Conservation (phyloP, 495 filamentous ascomycete genomes). For the Rhizodiscina lignyota region DNA sequence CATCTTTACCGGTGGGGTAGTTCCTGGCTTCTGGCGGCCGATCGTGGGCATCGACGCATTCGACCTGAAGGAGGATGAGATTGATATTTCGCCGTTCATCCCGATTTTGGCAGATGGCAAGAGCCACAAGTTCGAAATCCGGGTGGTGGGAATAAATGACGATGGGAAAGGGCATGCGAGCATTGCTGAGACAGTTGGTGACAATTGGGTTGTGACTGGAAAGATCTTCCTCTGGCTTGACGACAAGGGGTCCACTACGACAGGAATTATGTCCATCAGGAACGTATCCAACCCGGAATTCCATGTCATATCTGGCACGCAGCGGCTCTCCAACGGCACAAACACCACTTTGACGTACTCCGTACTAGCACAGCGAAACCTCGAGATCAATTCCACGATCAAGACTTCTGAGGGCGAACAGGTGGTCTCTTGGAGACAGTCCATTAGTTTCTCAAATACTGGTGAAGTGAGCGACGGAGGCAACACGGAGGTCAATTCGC, state of each 20-base stretch:
- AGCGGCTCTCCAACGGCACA: conserved; percentile 28
- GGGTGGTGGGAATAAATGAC: conserved; percentile 46
- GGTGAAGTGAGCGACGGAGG: conserved; percentile 42
- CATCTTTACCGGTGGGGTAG: conserved; percentile 78
- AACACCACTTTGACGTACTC: conserved; percentile 47
- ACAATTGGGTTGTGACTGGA: conserved; percentile 68
- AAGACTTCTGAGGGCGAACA: conserved; percentile 24
- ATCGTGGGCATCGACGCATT: conserved; percentile 76
- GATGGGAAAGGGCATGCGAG: conserved; percentile 27
- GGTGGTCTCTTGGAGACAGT: conserved; percentile 44
- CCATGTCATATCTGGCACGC: conserved; percentile 17
- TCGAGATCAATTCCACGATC: conserved; percentile 37
- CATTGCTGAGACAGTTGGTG: conserved; percentile 44
- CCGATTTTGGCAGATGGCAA: conserved; percentile 47
- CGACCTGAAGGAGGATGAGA: conserved; percentile 65
- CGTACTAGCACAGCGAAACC: conserved; percentile 36
- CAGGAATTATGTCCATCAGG: conserved; percentile 22
- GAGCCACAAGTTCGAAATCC: conserved; percentile 54
- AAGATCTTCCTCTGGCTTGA: conserved; percentile 67
- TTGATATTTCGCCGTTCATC: conserved; percentile 70
- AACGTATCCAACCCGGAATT: conserved; percentile 26
- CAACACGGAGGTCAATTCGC: conserved; percentile 42
- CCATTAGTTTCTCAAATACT: conserved; percentile 29
- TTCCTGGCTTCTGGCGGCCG: conserved; percentile 67
- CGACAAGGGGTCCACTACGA: conserved; percentile 30